Conservation (phyloP, 2,329 filamentous ascomycete species). For the Colletotrichum sp. region DNA sequence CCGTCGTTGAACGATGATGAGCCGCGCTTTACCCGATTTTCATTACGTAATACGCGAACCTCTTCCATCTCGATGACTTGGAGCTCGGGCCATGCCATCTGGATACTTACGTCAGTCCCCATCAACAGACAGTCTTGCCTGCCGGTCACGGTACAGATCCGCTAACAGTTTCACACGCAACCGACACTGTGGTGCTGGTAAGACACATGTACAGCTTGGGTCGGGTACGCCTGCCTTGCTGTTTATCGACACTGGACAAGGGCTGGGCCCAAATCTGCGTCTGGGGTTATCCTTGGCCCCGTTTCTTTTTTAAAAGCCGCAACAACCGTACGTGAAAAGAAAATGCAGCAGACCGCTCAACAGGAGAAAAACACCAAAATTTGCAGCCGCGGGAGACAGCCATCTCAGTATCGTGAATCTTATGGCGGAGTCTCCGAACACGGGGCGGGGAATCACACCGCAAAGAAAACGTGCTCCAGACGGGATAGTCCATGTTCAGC, state of each 20-base stretch:
- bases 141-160: background rate
- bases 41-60: background rate
- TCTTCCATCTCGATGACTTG: background rate
- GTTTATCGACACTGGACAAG: background rate
- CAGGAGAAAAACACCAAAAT: too few species aligned
- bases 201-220: background rate
- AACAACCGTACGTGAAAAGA: background rate
- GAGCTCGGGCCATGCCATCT: background rate
- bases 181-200: background rate
- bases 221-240: background rate
- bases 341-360: too few species aligned
- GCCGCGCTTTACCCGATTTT: background rate
- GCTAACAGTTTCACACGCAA: background rate
- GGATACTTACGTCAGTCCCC: background rate
- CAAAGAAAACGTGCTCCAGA: background rate
- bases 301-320: background rate
- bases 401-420: too few species aligned
- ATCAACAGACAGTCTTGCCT: too few species aligned
- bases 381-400: too few species aligned
- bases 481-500: background rate
- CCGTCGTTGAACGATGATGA: too few species aligned
- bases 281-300: too few species aligned
- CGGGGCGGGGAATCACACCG: background rate
- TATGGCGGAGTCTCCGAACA: background rate
- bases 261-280: background rate